These are phyloP conservation scores for Biancaea sappan DNA, from an alignment of 306 rosid species.

Conservation along the genomic window DNA sequence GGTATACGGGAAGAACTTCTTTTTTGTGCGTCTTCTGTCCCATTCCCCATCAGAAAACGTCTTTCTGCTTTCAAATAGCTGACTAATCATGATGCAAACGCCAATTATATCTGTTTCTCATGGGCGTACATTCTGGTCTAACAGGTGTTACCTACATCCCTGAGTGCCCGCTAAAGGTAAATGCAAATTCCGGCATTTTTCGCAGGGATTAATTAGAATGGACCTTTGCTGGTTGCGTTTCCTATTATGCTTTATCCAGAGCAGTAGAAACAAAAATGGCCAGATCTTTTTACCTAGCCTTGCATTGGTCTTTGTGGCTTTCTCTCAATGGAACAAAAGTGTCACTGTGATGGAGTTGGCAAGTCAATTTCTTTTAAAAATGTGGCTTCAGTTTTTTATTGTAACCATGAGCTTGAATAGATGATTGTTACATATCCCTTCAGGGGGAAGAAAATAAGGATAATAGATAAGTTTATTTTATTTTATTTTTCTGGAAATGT, in stretches of 20 bases:
- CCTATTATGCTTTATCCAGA: slow-evolving; percentile 19
- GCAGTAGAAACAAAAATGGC: slow-evolving; percentile 30
- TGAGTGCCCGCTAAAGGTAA: slow-evolving; percentile 69
- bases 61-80: slow-evolving; percentile 20
- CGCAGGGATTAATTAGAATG: slow-evolving; percentile 50
- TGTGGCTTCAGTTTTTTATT: slow-evolving; percentile 37
- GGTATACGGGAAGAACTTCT: not conserved
- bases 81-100: slow-evolving; percentile 32
- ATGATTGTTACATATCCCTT: slow-evolving; percentile 43
- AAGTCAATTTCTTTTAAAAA: slow-evolving; percentile 37
- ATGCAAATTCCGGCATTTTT: slow-evolving; percentile 79
- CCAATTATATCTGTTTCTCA: slow-evolving; percentile 21
- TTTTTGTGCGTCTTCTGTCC: slow-evolving; percentile 10
- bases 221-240: slow-evolving; percentile 26
- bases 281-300: slow-evolving; percentile 21
- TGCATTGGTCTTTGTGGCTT: slow-evolving; percentile 21
- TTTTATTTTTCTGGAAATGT: slow-evolving; percentile 20
- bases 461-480: slow-evolving; percentile 43
- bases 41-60: not conserved
- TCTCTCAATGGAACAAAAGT: slow-evolving; percentile 35
- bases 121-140: slow-evolving; percentile 31
- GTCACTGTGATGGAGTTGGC: slow-evolving; percentile 35
- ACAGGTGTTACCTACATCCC: slow-evolving; percentile 84
- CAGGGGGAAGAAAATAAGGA: slow-evolving; percentile 38
- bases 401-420: slow-evolving; percentile 34